Base-by-base conservation (phyloP, 352 stramenopile genomes). In the Pythium brassicae region DNA sequence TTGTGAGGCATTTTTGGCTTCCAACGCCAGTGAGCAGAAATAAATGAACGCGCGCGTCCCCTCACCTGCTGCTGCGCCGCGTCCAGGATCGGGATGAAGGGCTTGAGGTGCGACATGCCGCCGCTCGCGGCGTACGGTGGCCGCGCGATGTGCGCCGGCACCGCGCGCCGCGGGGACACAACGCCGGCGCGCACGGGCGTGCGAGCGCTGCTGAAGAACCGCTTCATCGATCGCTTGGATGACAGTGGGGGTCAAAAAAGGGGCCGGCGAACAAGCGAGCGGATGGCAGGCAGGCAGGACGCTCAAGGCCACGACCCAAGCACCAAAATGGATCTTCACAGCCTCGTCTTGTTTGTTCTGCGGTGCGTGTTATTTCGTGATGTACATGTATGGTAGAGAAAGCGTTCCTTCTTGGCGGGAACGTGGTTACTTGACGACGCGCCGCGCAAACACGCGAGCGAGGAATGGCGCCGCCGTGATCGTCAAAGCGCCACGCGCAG, bases 61-160 rank as follows among this genome's bases (percentile, higher is more conserved):
- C n/a, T n/a, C n/a, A 37, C 32, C 14, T 37, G 63, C 62, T 93
- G 80, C 65, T 92, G 70, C 35, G 70, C 55, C 34, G 58, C 63
- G 67, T 93, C 76, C 35, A 93, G 57, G 51, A 95, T 85, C 50
- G 83, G 83, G 51, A 93, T 92, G 61, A 85, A 92, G 11, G 76
- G 72, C 48, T 83, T 79, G 46, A 86, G 59, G 12, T 69, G 63
- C 14, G 81, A 91, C 78, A 89, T 87, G 52, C 71, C 71, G 20
- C 76, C 83, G 22, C 35, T 83, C 22, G 61, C 70, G 10, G 71
- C 82, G 54, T 92, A 96, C 25, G 72, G 81, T 42, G 86, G 86
- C 11, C 62, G 79, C 27, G 25, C 32, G 55, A 95, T 91, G 47
- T 61, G 50, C 44, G 60, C 32, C 0, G 86, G 86, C 22, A 95